Evolutionary conservation across 2,329 filamentous ascomycete genomes (phyloP).

Genomic region (Xylariaceae sp.): DNA sequence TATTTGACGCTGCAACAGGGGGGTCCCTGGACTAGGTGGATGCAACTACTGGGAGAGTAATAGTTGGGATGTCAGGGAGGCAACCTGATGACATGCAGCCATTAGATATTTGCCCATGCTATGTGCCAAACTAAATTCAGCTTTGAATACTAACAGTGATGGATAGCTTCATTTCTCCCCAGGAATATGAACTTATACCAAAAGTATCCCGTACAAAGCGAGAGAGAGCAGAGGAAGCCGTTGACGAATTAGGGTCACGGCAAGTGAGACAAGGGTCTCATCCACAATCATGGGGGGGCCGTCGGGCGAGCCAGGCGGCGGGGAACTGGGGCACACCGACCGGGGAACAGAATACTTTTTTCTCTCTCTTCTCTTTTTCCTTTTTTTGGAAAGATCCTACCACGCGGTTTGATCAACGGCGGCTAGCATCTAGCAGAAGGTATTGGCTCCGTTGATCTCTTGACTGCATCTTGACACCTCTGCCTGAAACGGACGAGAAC

Average conservation of each 20-base stretch:
- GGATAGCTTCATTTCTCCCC: slow-evolving; percentile 1
- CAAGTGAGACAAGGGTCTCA: slow-evolving; percentile 26
- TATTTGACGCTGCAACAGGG: slow-evolving; percentile 26
- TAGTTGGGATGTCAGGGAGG: slow-evolving; percentile 27
- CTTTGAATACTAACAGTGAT: slow-evolving; percentile 7
- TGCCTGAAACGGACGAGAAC: slow-evolving; percentile 22
- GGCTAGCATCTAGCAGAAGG: slow-evolving; percentile 26
- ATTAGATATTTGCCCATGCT: slow-evolving; percentile 23
- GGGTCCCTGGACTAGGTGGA: slow-evolving; percentile 19
- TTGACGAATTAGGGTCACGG: slow-evolving; percentile 23
- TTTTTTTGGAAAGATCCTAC: slow-evolving; percentile 23
- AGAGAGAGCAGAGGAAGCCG: slow-evolving; percentile 10
- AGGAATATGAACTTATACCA: not conserved
- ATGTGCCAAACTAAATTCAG: slow-evolving; percentile 16
- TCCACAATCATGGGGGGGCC: slow-evolving; percentile 25
- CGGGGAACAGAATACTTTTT: slow-evolving; percentile 15
- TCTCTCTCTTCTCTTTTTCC: not conserved
- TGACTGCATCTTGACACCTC: slow-evolving; percentile 7
- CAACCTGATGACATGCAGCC: slow-evolving; percentile 27
- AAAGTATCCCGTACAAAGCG: slow-evolving; percentile 7
- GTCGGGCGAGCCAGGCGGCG: slow-evolving; percentile 25
- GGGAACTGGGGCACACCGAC: slow-evolving; percentile 28
- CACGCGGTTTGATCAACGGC: slow-evolving; percentile 31
- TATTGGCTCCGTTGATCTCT: slow-evolving; percentile 29
- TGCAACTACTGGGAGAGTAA: slow-evolving; percentile 21